phyloP scores from a whole-genome alignment of 1,284 basidiomycete species.

The Blastosporella zonata region DNA sequence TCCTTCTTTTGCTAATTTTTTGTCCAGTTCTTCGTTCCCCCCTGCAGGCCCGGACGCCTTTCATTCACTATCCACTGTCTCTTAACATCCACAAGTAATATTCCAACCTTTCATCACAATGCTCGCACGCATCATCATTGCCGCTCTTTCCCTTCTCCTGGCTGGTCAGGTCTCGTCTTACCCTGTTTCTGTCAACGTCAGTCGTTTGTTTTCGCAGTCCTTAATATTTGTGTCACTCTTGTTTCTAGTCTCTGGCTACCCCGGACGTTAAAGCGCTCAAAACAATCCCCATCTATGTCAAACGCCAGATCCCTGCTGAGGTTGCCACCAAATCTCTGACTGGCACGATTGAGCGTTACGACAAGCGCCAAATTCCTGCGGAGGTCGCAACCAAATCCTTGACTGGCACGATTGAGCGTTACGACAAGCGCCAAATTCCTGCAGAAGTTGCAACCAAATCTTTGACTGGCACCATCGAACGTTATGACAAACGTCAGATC shows the following conservation, averaged over 20 bases:
- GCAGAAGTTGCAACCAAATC: slow-evolving; percentile 32
- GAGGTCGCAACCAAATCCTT: slow-evolving; percentile 21
- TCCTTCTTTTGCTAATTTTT: background rate
- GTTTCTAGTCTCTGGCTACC: slow-evolving; percentile 12
- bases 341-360: slow-evolving; percentile 22
- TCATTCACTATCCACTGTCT: slow-evolving; percentile 27
- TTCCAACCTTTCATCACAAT: slow-evolving; percentile 30
- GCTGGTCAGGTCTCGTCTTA: slow-evolving; percentile 43
- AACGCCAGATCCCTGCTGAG: slow-evolving; percentile 32
- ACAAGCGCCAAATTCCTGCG: slow-evolving; percentile 23
- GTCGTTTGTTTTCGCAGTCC: slow-evolving; percentile 18
- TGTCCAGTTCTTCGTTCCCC: slow-evolving; percentile 11
- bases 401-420: slow-evolving; percentile 17
- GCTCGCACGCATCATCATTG: slow-evolving; percentile 42
- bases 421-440: slow-evolving; percentile 33
- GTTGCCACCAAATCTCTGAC: slow-evolving; percentile 20
- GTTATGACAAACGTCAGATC: slow-evolving; percentile 27
- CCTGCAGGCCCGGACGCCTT: slow-evolving; percentile 26
- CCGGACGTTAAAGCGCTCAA: slow-evolving; percentile 40
- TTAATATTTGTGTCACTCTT: background rate
- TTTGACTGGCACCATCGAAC: slow-evolving; percentile 18
- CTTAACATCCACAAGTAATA: slow-evolving; percentile 17
- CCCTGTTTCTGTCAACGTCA: slow-evolving; percentile 44
- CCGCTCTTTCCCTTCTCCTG: slow-evolving; percentile 41
- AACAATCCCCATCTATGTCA: slow-evolving; percentile 46